A percentile compares a stretch with the other conserved stretches of the same genome.
Evolutionary conservation across 768 basidiomycete species (phyloP).

Genomic region (Goffeauzyma gilvescens): DNA sequence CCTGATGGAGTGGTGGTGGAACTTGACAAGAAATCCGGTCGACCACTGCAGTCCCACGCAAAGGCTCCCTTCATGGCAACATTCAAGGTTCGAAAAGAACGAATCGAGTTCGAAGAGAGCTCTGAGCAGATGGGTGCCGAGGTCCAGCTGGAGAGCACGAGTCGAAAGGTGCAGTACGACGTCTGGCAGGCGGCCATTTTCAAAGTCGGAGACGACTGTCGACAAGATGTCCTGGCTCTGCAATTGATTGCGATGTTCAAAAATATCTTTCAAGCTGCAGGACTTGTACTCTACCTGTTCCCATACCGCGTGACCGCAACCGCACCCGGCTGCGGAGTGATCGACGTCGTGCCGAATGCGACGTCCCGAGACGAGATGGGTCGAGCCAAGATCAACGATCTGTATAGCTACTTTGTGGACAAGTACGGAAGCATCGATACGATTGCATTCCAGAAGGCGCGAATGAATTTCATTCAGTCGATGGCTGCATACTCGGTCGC

Average conservation of each 20-base stretch:
- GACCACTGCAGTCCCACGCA: slow-evolving; percentile 90
- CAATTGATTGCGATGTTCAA: slow-evolving; percentile 99
- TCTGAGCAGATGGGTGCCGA: slow-evolving; percentile 15
- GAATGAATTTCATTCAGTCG: slow-evolving; percentile 89
- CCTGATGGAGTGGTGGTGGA: slow-evolving; percentile 94
- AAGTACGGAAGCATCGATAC: slow-evolving; percentile 85
- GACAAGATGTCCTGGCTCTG: slow-evolving; percentile 91
- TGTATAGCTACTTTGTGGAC: slow-evolving; percentile 78
- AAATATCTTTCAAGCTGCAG: slow-evolving; percentile 77
- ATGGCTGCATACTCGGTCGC: slow-evolving; percentile 99
- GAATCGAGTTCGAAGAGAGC: slow-evolving; percentile 40
- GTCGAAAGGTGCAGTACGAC: slow-evolving; percentile 40
- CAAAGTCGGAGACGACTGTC: slow-evolving; percentile 98
- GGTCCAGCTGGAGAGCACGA: neutral
- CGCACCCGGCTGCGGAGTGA: slow-evolving; percentile 87
- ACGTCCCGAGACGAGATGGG: slow-evolving; percentile 99
- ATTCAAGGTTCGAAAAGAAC: slow-evolving; percentile 88
- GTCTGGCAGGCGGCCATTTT: slow-evolving; percentile 97
- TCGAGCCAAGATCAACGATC: slow-evolving; percentile 88
- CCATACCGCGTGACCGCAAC: slow-evolving; percentile 96
- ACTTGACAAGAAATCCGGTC: slow-evolving; percentile 86
- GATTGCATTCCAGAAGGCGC: slow-evolving; percentile 71
- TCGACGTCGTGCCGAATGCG: slow-evolving; percentile 92
- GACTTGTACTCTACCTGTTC: slow-evolving; percentile 74
- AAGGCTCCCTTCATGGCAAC: slow-evolving; percentile 99